Conservation (phyloP, 306 rosid genomes). For the Castanea sativa region DNA sequence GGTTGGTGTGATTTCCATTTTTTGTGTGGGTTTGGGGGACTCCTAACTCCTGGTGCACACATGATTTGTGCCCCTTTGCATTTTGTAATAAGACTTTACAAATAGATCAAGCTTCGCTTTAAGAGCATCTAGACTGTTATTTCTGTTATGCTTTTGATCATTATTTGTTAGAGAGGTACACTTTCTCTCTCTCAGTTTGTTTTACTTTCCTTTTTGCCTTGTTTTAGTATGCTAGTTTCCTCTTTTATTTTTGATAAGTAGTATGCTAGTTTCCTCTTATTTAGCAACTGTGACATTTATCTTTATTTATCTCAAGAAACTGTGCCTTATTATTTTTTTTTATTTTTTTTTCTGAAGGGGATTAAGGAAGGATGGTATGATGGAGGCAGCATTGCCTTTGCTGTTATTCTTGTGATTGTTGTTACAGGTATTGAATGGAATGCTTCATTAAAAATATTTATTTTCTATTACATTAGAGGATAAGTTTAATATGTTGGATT, state of each 20-base stretch:
- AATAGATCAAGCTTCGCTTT: background rate
- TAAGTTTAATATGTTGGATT: background rate
- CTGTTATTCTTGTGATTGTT: slow-evolving; percentile 87
- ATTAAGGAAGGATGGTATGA: slow-evolving; percentile 98
- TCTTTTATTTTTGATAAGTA: background rate
- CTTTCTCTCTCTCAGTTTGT: too few relatives aligned
- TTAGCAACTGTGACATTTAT: background rate
- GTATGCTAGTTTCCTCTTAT: background rate
- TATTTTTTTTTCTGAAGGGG: slow-evolving; percentile 44
- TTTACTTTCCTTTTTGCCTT: background rate
- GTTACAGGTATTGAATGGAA: slow-evolving; percentile 66
- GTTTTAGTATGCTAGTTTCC: background rate
- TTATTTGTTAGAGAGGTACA: background rate
- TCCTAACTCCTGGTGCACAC: background rate
- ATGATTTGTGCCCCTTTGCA: background rate
- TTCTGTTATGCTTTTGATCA: background rate
- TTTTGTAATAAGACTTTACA: background rate
- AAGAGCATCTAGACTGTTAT: background rate
- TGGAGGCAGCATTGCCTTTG: slow-evolving; percentile 99
- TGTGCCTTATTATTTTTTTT: slow-evolving; percentile 1
- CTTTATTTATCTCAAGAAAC: slow-evolving; percentile 8
- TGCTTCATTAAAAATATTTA: background rate
- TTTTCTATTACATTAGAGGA: background rate
- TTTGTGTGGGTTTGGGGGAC: background rate
- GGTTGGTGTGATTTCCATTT: too few relatives aligned